Evolutionary conservation across 2,329 filamentous ascomycete species (phyloP), one percentile per base, ranked within the genome.

Genomic region (Colletotrichum eleusines): DNA sequence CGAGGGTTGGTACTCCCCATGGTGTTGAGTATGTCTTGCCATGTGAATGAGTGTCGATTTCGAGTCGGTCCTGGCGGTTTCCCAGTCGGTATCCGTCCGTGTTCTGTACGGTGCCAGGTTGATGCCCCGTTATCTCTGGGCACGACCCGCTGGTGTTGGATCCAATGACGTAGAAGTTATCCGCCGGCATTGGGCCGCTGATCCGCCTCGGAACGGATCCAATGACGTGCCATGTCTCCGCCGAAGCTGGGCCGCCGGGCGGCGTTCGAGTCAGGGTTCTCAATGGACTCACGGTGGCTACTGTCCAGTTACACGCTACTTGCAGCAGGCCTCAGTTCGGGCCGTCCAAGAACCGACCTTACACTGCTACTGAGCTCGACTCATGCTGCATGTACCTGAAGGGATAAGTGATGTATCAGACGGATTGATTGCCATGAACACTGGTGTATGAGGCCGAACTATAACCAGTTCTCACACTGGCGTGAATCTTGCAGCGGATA

Each of bases 161-260:
- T 44, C 53, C 64, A 71, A 54, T 71, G 69, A 71, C 69, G 69
- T 71, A 63, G 58, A 71, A 44, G 35, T 63, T 68, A 64, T 71
- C 69, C 69, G 69, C 69, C 69, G 44, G 38, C 40, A 53, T 28
- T 71, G 64, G 58, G 64, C 64, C 68, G 68, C 42, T 68, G 44
- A 58, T 71, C 63, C 68, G 63, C 68, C 68, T 63, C 31, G 12
- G 14, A n/a, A 67, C 67, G 68, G 68, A 53, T 26, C 68, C 68
- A 51, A 68, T 71, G 68, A 71, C 68, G 68, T 71, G 68, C 68
- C 64, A 64, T 58, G 64, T 58, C 68, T 71, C 68, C 68, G 68
- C 68, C 68, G 68, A 60, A 23, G 57, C 55, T 68, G 64, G 46
- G 64, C 64, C 64, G 58, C 59, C 63, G 69, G 64, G 31, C 38